Evolutionary conservation across 2,329 filamentous ascomycete genomes (phyloP).

Genomic region (Purpureocillium takamizusanense): DNA sequence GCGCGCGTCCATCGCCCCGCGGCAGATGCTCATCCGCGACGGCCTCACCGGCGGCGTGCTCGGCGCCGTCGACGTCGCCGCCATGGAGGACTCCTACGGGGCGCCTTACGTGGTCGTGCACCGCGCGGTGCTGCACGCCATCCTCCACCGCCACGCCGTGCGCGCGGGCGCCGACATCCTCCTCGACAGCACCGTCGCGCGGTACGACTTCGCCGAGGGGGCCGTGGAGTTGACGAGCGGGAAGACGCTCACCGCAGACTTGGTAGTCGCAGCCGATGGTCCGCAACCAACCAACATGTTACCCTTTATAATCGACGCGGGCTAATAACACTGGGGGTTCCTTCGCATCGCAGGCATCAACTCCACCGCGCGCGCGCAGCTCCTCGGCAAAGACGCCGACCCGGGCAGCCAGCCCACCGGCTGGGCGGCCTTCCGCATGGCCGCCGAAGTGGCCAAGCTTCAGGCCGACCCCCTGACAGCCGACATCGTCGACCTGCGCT

Average conservation of each 20-base stretch:
- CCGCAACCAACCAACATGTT: too few relatives aligned
- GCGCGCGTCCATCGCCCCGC: constrained; percentile 10
- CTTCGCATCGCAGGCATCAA: constrained; percentile 9
- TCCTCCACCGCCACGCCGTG: constrained; percentile 16
- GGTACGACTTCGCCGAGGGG: constrained; percentile 12
- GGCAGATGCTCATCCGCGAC: constrained; percentile 13
- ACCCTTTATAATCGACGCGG: too few relatives aligned
- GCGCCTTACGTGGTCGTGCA: constrained; percentile 25
- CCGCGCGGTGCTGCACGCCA: constrained; percentile 24
- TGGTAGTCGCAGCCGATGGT: constrained; percentile 27
- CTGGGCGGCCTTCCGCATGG: constrained; percentile 30
- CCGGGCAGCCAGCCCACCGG: constrained; percentile 17
- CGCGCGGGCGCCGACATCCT: constrained; percentile 15
- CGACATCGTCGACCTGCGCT: constrained; percentile 21
- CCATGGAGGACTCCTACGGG: constrained; percentile 14
- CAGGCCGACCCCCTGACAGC: constrained; percentile 20
- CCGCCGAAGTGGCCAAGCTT: constrained; percentile 26
- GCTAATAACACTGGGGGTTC: neutral
- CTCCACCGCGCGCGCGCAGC: constrained; percentile 15
- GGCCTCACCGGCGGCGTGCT: constrained; percentile 16
- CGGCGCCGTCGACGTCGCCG: constrained; percentile 6
- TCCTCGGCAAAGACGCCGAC: constrained; percentile 6
- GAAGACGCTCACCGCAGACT: constrained; percentile 14
- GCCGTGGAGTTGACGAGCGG: constrained; percentile 14
- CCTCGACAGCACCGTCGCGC: constrained; percentile 13